phyloP scores from a whole-genome alignment of 139 green algal genomes.

The Coccomyxa sp. region DNA sequence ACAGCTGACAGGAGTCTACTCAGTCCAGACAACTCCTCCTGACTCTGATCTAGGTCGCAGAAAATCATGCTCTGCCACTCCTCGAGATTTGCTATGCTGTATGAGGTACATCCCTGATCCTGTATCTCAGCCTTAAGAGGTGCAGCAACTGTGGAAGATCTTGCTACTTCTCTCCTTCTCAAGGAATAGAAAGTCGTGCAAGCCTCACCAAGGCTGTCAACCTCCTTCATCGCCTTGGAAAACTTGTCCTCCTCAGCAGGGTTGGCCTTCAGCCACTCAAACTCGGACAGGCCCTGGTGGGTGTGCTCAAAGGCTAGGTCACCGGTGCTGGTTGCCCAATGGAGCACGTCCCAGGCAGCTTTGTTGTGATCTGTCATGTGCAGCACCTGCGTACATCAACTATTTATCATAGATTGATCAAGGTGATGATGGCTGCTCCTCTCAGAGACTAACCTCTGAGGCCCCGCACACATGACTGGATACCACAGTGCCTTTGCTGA shows the following conservation, averaged over 20 bases:
- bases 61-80: no score
- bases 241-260: conserved; percentile 68
- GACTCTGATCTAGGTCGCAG: no score
- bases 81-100: no score
- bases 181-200: not conserved
- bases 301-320: conserved; percentile 66
- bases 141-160: not conserved
- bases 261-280: not conserved
- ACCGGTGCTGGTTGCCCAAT: not conserved
- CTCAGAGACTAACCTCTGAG: not conserved
- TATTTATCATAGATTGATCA: not conserved
- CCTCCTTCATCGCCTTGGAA: conserved; percentile 42
- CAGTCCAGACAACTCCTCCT: no score
- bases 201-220: conserved; percentile 19
- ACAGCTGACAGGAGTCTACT: not conserved
- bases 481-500: no score
- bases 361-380: conserved; percentile 2
- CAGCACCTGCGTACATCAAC: not conserved
- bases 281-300: conserved; percentile 48
- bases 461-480: not conserved
- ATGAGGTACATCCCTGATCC: no score
- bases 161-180: not conserved
- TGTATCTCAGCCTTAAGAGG: not conserved
- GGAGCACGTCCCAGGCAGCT: not conserved
- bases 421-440: not conserved